phyloP scores from a whole-genome alignment of 768 basidiomycete species.

The Agaricus blazei region DNA sequence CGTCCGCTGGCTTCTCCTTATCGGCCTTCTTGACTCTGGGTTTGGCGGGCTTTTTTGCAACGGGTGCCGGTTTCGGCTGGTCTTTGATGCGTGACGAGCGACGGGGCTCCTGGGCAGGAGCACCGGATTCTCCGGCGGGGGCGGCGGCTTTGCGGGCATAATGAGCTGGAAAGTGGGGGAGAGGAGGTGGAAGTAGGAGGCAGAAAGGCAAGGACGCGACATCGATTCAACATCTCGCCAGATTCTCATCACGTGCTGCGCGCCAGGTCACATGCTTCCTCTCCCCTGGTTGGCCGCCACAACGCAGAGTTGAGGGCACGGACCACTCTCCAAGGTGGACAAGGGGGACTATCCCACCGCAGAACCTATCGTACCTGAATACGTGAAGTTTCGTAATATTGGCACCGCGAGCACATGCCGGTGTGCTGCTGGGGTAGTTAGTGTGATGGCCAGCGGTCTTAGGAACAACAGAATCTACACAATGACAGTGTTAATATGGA shows the following conservation, averaged over 20 bases:
- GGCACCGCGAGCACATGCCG: too few species aligned
- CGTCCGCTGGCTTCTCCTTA: slow-evolving; percentile 29
- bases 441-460: too few species aligned
- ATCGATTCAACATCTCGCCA: slow-evolving; percentile 27
- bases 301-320: not conserved
- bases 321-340: not conserved
- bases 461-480: too few species aligned
- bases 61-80: slow-evolving; percentile 48
- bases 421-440: too few species aligned
- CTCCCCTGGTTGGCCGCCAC: not conserved
- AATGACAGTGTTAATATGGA: too few species aligned
- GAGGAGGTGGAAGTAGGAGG: slow-evolving; percentile 18
- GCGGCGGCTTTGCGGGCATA: slow-evolving; percentile 74
- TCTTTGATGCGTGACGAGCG: slow-evolving; percentile 76
- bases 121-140: slow-evolving; percentile 32
- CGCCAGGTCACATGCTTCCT: slow-evolving; percentile 18
- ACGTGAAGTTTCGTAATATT: too few species aligned
- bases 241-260: slow-evolving; percentile 30
- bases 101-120: slow-evolving; percentile 47
- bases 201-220: slow-evolving; percentile 23
- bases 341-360: too few species aligned
- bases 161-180: slow-evolving; percentile 8
- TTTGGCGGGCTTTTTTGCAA: slow-evolving; percentile 60
- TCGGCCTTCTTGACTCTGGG: slow-evolving; percentile 53
- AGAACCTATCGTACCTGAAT: too few species aligned